Conservation (phyloP, 805 yeast species). For the Kuraishia floccosa region DNA sequence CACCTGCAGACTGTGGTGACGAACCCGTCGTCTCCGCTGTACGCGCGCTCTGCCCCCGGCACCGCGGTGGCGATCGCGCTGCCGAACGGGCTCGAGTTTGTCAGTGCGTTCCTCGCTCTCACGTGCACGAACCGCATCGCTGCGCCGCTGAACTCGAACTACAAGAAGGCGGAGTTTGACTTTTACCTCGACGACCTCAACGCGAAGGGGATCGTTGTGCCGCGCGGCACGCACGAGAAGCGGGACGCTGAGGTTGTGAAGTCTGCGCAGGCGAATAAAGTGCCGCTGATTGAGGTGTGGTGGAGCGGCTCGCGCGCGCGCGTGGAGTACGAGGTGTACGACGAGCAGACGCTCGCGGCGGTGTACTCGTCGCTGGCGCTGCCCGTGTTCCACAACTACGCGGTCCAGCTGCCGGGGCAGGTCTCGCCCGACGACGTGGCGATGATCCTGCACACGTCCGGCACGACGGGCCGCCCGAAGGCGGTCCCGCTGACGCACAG, state of each 20-base stretch:
- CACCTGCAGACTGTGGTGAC: slow-evolving; percentile 37
- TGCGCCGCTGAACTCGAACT: slow-evolving; percentile 59
- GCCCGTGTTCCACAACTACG: slow-evolving; percentile 19
- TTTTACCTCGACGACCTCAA: slow-evolving; percentile 52
- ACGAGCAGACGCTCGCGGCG: slow-evolving; percentile 1
- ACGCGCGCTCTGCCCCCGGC: slow-evolving; percentile 19
- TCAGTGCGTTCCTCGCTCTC: slow-evolving; percentile 41
- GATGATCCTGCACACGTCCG: slow-evolving; percentile 59
- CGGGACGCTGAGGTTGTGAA: slow-evolving; percentile 28
- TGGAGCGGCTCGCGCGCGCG: slow-evolving; percentile 27
- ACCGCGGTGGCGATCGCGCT: slow-evolving; percentile 47
- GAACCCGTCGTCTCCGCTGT: slow-evolving; percentile 29
- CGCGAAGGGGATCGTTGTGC: slow-evolving; percentile 46
- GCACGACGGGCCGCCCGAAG: slow-evolving; percentile 70
- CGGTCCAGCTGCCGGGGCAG: slow-evolving; percentile 23
- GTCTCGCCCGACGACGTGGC: slow-evolving; percentile 45
- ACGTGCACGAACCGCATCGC: slow-evolving; percentile 48
- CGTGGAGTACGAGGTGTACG: slow-evolving; percentile 25
- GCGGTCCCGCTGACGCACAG: slow-evolving; percentile 62
- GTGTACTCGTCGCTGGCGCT: slow-evolving; percentile 12
- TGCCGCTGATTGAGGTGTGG: slow-evolving; percentile 41
- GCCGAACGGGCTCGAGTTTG: slow-evolving; percentile 50
- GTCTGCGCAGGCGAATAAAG: slow-evolving; percentile 35
- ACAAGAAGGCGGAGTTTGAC: slow-evolving; percentile 49
- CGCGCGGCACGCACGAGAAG: slow-evolving; percentile 31